Conservation (phyloP, 768 basidiomycete species). For the Amanita phalloides region DNA sequence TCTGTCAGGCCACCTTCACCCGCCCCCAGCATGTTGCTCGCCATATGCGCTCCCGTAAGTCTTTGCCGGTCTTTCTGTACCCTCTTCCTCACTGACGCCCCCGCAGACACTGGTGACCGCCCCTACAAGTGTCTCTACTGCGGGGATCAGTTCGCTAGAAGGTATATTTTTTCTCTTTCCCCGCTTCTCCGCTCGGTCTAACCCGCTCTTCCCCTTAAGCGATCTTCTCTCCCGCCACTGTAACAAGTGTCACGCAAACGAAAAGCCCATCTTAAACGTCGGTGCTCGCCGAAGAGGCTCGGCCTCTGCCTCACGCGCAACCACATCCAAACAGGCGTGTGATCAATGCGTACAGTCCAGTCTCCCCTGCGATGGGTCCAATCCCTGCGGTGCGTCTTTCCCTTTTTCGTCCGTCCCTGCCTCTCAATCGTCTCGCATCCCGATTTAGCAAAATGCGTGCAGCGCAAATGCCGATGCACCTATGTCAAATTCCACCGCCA, state of each 20-base stretch:
- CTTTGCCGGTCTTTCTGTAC: constrained; percentile 8
- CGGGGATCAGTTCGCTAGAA: constrained; percentile 84
- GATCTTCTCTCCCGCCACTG: constrained; percentile 80
- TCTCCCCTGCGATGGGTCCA: constrained; percentile 69
- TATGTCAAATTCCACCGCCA: constrained; percentile 79
- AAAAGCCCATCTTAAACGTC: constrained; percentile 39
- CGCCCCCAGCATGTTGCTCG: constrained; percentile 84
- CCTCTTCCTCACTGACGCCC: constrained; percentile 12
- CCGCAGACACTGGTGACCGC: constrained; percentile 75
- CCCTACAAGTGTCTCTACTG: constrained; percentile 85
- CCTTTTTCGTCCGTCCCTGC: constrained; percentile 4
- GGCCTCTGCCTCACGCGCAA: constrained; percentile 56
- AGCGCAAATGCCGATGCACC: constrained; percentile 65
- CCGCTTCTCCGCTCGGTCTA: neutral
- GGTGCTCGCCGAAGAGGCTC: constrained; percentile 54
- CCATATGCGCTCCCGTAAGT: constrained; percentile 87
- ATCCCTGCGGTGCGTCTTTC: constrained; percentile 54
- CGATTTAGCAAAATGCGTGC: constrained; percentile 58
- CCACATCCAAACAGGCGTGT: constrained; percentile 75
- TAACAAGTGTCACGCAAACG: constrained; percentile 80
- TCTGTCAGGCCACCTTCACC: constrained; percentile 81
- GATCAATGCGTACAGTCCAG: constrained; percentile 75
- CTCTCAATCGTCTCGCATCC: constrained; percentile 4
- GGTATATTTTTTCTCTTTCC: constrained; percentile 26
- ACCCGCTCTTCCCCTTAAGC: constrained; percentile 22